Conservation (phyloP, 768 basidiomycete genomes). For the Trametes cubensis region DNA sequence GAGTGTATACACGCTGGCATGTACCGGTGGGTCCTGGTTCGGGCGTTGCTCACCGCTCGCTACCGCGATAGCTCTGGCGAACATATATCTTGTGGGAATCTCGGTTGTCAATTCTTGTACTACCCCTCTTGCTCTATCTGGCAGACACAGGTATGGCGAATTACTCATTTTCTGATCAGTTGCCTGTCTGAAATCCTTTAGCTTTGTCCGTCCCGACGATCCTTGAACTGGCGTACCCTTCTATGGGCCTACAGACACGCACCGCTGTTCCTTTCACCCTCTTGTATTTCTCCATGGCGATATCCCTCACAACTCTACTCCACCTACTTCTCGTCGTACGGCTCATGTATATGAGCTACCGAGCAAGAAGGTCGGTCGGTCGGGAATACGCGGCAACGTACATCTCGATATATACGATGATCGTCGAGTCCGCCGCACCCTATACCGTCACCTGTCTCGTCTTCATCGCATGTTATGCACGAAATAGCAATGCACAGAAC, state of each 20-base stretch:
- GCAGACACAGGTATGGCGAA: too few relatives aligned
- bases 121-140: too few relatives aligned
- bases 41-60: too few relatives aligned
- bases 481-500: slow-evolving; percentile 22
- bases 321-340: slow-evolving; percentile 29
- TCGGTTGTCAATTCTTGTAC: too few relatives aligned
- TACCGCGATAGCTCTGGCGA: too few relatives aligned
- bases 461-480: slow-evolving; percentile 30
- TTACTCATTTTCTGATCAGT: too few relatives aligned
- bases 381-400: slow-evolving; percentile 16
- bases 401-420: slow-evolving; percentile 32
- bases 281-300: slow-evolving; percentile 29
- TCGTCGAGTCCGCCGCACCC: slow-evolving; percentile 32
- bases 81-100: too few relatives aligned
- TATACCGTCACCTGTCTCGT: slow-evolving; percentile 30
- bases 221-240: slow-evolving; percentile 23
- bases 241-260: slow-evolving; percentile 16
- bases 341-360: slow-evolving; percentile 31
- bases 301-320: slow-evolving; percentile 28
- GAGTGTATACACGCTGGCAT: too few relatives aligned
- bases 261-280: slow-evolving; percentile 26
- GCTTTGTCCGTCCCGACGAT: slow-evolving; percentile 24
- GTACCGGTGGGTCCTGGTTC: too few relatives aligned
- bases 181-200: background rate
- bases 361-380: slow-evolving; percentile 23